phyloP scores from a whole-genome alignment of 306 rosid species.

The Hippophae gyantsensis region DNA sequence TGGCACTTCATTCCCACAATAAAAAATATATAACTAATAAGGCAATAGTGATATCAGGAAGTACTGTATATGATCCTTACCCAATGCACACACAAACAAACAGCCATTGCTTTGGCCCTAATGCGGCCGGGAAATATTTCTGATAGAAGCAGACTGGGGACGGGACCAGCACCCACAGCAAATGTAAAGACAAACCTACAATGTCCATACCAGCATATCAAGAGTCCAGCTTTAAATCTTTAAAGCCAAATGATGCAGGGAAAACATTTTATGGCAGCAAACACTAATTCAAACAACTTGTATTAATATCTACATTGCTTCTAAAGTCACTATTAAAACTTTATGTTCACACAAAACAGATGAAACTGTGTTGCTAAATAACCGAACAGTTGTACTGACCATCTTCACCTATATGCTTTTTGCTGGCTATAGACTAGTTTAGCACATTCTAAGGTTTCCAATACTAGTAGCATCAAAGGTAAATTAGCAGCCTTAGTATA shows the following conservation, averaged over 20 bases:
- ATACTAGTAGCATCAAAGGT: no score
- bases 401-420: no score
- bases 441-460: no score
- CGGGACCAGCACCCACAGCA: conserved; percentile 76
- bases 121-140: conserved; percentile 61
- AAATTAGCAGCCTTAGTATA: no score
- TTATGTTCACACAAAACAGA: no score
- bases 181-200: conserved; percentile 64
- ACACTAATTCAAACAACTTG: conserved; percentile 7
- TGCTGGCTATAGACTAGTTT: no score
- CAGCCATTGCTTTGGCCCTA: conserved; percentile 80
- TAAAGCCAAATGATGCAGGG: not conserved
- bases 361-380: no score
- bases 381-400: no score
- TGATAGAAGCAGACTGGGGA: conserved; percentile 72
- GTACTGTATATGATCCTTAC: conserved; percentile 29
- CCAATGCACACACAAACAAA: conserved; percentile 84
- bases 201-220: not conserved
- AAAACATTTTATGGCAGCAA: not conserved
- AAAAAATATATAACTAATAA: no score
- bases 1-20: no score
- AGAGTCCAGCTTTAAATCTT: no score
- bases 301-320: conserved; percentile 1
- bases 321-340: not conserved
- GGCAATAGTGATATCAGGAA: not conserved